phyloP scores from a whole-genome alignment of 768 basidiomycete species.

The Tylopilus intermedius region DNA sequence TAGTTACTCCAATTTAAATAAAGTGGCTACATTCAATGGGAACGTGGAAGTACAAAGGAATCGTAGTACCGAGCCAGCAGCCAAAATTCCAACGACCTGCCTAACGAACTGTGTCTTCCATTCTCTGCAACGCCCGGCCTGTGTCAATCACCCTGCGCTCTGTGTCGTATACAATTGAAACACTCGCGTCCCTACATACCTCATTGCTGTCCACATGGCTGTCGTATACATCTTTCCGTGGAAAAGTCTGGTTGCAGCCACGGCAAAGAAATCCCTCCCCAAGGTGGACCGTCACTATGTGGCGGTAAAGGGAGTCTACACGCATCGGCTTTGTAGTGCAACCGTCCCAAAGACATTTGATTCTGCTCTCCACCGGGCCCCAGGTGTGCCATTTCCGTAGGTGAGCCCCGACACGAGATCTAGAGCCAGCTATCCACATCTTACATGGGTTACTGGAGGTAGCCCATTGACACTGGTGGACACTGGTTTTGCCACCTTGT shows the following conservation, averaged over 20 bases:
- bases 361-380: neutral
- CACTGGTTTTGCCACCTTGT: neutral
- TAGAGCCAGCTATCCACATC: slow-evolving; percentile 12
- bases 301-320: too few relatives aligned
- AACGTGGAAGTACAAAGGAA: too few relatives aligned
- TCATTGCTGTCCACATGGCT: neutral
- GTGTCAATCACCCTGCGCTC: neutral
- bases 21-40: too few relatives aligned
- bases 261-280: too few relatives aligned
- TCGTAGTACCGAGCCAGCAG: too few relatives aligned
- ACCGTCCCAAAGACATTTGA: too few relatives aligned
- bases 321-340: too few relatives aligned
- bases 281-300: too few relatives aligned
- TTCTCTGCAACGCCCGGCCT: neutral
- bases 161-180: neutral
- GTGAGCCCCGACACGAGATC: slow-evolving; percentile 1
- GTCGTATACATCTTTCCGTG: too few relatives aligned
- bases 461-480: slow-evolving; percentile 11
- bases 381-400: slow-evolving; percentile 9
- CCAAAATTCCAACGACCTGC: neutral
- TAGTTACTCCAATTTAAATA: too few relatives aligned
- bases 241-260: too few relatives aligned
- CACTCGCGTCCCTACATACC: neutral
- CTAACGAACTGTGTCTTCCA: neutral
- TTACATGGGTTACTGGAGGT: neutral